Evolutionary conservation across 2,329 filamentous ascomycete species (phyloP).

Genomic region (Blastomyces gilchristii): DNA sequence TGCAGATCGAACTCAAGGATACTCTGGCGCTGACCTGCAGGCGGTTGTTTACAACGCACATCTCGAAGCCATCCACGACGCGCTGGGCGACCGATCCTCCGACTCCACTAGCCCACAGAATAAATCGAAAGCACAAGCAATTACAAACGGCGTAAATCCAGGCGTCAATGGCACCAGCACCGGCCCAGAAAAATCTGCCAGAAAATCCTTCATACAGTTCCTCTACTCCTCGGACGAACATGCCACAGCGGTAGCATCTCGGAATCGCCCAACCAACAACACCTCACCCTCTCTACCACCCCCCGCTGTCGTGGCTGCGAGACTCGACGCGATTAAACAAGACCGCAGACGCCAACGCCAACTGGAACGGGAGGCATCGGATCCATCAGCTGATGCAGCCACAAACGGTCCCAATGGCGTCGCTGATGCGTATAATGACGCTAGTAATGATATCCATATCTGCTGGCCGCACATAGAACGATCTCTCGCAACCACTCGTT

Average conservation of each 20-base stretch:
- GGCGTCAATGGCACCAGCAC: slow-evolving; percentile 17
- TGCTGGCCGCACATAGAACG: slow-evolving; percentile 72
- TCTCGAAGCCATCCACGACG: slow-evolving; percentile 90
- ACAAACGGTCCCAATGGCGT: slow-evolving; percentile 17
- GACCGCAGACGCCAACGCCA: slow-evolving; percentile 53
- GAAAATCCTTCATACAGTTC: slow-evolving; percentile 62
- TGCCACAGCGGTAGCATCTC: slow-evolving; percentile 37
- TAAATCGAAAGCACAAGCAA: slow-evolving; percentile 22
- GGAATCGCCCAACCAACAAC: slow-evolving; percentile 31
- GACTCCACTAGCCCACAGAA: slow-evolving; percentile 31
- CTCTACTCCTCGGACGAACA: slow-evolving; percentile 55
- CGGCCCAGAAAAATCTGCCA: slow-evolving; percentile 25
- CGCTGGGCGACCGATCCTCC: slow-evolving; percentile 51
- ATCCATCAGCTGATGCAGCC: slow-evolving; percentile 1
- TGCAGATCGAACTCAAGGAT: slow-evolving; percentile 71
- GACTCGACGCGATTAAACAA: slow-evolving; percentile 67
- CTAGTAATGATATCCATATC: slow-evolving; percentile 63
- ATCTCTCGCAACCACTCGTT: slow-evolving; percentile 64
- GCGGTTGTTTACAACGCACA: slow-evolving; percentile 94
- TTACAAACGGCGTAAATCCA: slow-evolving; percentile 17
- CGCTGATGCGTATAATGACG: slow-evolving; percentile 22
- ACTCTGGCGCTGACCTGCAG: slow-evolving; percentile 88
- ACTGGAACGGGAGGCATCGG: slow-evolving; percentile 31
- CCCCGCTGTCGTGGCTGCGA: slow-evolving; percentile 66
- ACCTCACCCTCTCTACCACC: slow-evolving; percentile 54